Evolutionary conservation across 805 yeast genomes (phyloP), one percentile per base, ranked within the genome.

Genomic region (Cyberlindnera mycetangii): DNA sequence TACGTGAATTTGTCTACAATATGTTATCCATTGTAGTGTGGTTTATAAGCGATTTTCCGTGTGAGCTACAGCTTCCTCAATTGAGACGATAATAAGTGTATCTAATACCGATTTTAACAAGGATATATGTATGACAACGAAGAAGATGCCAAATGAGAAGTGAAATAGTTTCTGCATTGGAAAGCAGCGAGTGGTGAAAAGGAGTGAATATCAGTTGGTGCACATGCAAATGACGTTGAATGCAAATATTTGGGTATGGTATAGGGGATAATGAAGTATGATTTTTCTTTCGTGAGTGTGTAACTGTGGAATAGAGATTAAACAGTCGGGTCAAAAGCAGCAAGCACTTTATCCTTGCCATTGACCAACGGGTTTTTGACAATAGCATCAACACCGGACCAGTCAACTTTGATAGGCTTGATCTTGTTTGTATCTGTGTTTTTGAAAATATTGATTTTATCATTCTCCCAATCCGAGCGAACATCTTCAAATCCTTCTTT

Each of bases 401-500:
- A 85, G 63, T 85, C 92, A 9, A 85, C 87, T 21, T 67, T 62
- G 35, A 81, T 71, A 37, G 70, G 65, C 46, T 83, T 50, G 61
- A 70, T 39, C 69, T 67, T 68, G 70, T 74, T 50, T 1, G 64
- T 59, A 64, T 89, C 96, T 7, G 93, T 79, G 60, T 89, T 89
- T 60, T 85, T 85, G 64, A 89, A 70, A 48, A 89, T 81, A 52
- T 79, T 75, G 39, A 74, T 76, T 56, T 82, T 78, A 64, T 89
- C 97, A 46, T 73, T 71, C 45, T 67, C 66, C 97, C 97, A 90
- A 40, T 76, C 81, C 35, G 72, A 74, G 52, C 78, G 76, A 41
- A 86, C 88, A 60, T 85, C 88, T 55, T 81, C 85, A 59, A 86
- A 89, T 1, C 95, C 96, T 52, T 78, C 76, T 51, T 75, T 77